These are phyloP conservation scores for Cucurbita ficifolia DNA, from an alignment of 306 rosid genomes.

Conservation along the genomic window DNA sequence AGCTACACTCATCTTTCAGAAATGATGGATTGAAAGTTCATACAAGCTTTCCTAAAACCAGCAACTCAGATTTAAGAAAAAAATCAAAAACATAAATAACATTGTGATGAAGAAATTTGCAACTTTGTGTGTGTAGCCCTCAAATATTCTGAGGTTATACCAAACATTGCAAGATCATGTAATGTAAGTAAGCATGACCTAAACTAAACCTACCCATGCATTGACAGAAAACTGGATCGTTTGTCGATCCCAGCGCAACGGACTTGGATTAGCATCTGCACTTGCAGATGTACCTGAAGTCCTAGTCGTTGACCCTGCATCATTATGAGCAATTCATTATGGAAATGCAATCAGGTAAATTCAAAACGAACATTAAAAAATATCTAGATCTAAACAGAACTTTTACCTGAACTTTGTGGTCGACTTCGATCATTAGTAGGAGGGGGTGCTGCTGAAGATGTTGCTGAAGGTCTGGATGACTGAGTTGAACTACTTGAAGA, in stretches of 20 bases:
- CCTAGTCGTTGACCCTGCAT: slow-evolving; percentile 56
- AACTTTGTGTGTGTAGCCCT: neutral
- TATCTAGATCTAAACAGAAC: neutral
- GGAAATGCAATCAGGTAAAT: slow-evolving; percentile 1
- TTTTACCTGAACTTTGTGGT: slow-evolving; percentile 36
- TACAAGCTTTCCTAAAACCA: neutral
- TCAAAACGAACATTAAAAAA: neutral
- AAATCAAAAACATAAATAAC: neutral
- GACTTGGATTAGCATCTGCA: slow-evolving; percentile 34
- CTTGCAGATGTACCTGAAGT: slow-evolving; percentile 53
- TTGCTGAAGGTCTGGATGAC: slow-evolving; percentile 37
- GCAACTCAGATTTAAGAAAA: neutral
- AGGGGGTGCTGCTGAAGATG: slow-evolving; percentile 14
- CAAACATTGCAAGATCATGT: neutral
- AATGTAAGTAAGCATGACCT: neutral
- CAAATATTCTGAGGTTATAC: neutral
- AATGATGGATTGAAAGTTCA: neutral
- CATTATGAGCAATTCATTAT: neutral
- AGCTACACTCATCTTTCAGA: neutral
- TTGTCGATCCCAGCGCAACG: slow-evolving; percentile 77
- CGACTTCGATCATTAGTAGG: slow-evolving; percentile 41
- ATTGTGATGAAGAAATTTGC: neutral
- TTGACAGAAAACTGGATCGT: slow-evolving; percentile 79
- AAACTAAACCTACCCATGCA: slow-evolving; percentile 53
- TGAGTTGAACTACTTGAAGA: slow-evolving; percentile 45